Evolutionary conservation across 106 monocot species (phyloP).

Genomic region (Allium sativum): DNA sequence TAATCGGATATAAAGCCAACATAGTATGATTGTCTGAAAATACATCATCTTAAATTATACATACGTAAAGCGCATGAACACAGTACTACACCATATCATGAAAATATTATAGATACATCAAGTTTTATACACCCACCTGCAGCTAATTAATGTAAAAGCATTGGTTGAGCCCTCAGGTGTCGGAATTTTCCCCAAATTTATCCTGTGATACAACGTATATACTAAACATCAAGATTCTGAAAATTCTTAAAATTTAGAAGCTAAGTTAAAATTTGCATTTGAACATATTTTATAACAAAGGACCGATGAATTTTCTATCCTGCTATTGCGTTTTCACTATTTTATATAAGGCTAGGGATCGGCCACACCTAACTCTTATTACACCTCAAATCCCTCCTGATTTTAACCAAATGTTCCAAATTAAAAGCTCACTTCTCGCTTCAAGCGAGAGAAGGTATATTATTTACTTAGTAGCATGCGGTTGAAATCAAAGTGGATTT

Average conservation of each 20-base stretch:
- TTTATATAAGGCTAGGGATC: no score
- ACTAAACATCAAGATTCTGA: constrained; percentile 39
- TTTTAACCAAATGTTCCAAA: no score
- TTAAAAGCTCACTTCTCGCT: no score
- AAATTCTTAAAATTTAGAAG: constrained; percentile 7
- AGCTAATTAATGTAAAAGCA: constrained; percentile 73
- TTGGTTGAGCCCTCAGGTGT: constrained; percentile 74
- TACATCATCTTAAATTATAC: neutral
- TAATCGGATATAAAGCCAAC: neutral
- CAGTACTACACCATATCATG: neutral
- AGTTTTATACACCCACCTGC: constrained; percentile 64
- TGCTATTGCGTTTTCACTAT: no score
- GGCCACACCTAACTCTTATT: no score
- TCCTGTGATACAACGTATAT: constrained; percentile 69
- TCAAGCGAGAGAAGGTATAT: no score
- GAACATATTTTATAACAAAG: neutral
- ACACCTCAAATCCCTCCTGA: no score
- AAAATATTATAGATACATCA: constrained; percentile 4
- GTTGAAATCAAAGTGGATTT: no score
- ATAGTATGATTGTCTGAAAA: no score
- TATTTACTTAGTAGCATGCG: no score
- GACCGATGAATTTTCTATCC: no score
- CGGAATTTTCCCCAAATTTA: constrained; percentile 76
- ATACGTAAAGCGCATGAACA: neutral
- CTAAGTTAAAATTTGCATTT: constrained; percentile 14